Conservation (phyloP, 768 basidiomycete species). For the Suillus tomentosus region DNA sequence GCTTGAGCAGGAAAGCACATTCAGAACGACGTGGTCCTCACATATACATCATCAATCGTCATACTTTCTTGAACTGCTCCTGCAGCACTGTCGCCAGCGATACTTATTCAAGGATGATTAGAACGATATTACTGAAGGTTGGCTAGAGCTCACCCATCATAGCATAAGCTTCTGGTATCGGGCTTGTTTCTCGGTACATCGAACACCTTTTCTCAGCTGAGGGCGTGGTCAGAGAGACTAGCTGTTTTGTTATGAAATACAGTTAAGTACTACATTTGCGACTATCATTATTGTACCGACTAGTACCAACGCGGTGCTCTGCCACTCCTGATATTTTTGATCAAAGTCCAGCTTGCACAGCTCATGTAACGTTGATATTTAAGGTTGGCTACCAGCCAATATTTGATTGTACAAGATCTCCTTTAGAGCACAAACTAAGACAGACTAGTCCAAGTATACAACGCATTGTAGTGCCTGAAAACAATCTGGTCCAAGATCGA, state of each 20-base stretch:
- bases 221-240: not conserved
- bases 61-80: too few relatives aligned
- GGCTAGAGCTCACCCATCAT: too few relatives aligned
- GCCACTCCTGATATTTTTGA: not conserved
- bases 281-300: not conserved
- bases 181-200: not conserved
- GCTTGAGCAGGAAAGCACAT: too few relatives aligned
- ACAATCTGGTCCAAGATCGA: not conserved
- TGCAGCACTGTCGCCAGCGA: too few relatives aligned
- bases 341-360: not conserved
- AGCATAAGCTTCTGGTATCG: not conserved
- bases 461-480: not conserved
- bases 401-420: not conserved
- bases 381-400: not conserved
- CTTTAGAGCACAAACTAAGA: not conserved
- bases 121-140: too few relatives aligned
- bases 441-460: not conserved
- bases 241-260: not conserved
- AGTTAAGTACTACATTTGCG: not conserved
- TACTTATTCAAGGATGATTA: too few relatives aligned
- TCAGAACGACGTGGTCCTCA: too few relatives aligned
- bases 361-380: not conserved
- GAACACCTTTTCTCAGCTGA: not conserved
- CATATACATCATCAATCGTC: too few relatives aligned
- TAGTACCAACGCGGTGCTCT: not conserved